Evolutionary conservation across 2,329 filamentous ascomycete genomes (phyloP).

Genomic region (Alternaria consortialis): DNA sequence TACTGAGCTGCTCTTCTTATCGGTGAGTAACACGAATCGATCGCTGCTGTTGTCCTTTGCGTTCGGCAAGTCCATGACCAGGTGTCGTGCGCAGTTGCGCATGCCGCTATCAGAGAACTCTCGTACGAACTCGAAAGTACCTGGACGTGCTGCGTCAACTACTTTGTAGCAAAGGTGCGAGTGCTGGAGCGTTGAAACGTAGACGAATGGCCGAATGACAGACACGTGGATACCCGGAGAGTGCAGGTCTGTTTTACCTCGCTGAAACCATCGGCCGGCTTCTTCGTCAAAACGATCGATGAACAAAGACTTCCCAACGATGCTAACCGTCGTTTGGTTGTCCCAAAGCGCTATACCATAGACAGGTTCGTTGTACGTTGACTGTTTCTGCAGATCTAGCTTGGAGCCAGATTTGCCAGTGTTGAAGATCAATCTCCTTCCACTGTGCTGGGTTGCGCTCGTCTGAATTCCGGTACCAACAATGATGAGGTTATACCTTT

Average conservation of each 20-base stretch:
- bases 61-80: conserved; percentile 28
- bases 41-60: neutral
- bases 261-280: conserved; percentile 52
- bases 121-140: conserved; percentile 28
- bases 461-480: conserved; percentile 59
- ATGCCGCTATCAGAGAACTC: conserved; percentile 44
- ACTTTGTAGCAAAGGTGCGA: conserved; percentile 62
- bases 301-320: conserved; percentile 36
- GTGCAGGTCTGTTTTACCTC: conserved; percentile 53
- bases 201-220: conserved; percentile 57
- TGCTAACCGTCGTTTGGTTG: conserved; percentile 34
- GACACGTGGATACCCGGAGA: conserved; percentile 63
- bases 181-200: conserved; percentile 64
- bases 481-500: conserved; percentile 69
- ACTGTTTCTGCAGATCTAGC: conserved; percentile 58
- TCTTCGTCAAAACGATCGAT: conserved; percentile 42
- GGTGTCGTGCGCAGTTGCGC: conserved; percentile 38
- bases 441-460: conserved; percentile 29
- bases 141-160: conserved; percentile 43
- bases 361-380: conserved; percentile 41
- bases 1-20: conserved; percentile 44
- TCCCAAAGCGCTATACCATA: conserved; percentile 43
- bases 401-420: conserved; percentile 55
- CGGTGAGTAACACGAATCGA: conserved; percentile 44
- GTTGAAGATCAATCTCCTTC: conserved; percentile 44